Evolutionary conservation across 768 basidiomycete species (phyloP).

Genomic region (Lactifluus hygrophoroides): DNA sequence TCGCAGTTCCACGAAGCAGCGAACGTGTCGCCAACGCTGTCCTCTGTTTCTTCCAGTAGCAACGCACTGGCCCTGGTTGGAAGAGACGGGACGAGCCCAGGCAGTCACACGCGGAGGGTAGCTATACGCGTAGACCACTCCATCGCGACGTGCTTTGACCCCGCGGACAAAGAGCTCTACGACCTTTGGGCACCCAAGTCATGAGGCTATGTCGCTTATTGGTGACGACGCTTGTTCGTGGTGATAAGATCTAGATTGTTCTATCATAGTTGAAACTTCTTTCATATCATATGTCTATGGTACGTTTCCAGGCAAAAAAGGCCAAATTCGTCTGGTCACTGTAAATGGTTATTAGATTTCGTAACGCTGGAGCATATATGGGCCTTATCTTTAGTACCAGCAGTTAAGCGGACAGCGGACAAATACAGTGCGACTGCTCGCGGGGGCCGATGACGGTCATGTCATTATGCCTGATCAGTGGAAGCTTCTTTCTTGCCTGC

Average conservation of each 20-base stretch:
- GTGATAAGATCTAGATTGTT: not conserved
- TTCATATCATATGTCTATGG: too few species aligned
- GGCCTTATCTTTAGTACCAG: too few species aligned
- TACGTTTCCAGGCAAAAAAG: not conserved
- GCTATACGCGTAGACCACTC: slow-evolving; percentile 57
- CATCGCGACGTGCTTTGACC: slow-evolving; percentile 66
- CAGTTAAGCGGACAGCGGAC: too few species aligned
- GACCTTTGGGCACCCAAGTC: slow-evolving; percentile 60
- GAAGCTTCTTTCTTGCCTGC: too few species aligned
- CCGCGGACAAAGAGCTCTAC: slow-evolving; percentile 67
- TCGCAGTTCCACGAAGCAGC: slow-evolving; percentile 10
- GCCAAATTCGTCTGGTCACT: too few species aligned
- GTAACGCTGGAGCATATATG: too few species aligned
- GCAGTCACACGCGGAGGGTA: slow-evolving; percentile 30
- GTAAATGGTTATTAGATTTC: too few species aligned
- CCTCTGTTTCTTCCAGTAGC: slow-evolving; percentile 10
- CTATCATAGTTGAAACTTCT: not conserved
- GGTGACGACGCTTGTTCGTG: not conserved
- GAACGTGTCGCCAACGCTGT: slow-evolving; percentile 14
- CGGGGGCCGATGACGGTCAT: too few species aligned
- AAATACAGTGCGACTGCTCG: too few species aligned
- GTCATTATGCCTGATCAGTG: too few species aligned
- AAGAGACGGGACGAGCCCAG: not conserved
- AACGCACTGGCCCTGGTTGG: not conserved
- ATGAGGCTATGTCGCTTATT: not conserved